These are phyloP conservation scores for Jamesozyma jinghongensis DNA, from an alignment of 805 yeast species.

Conservation along the genomic window DNA sequence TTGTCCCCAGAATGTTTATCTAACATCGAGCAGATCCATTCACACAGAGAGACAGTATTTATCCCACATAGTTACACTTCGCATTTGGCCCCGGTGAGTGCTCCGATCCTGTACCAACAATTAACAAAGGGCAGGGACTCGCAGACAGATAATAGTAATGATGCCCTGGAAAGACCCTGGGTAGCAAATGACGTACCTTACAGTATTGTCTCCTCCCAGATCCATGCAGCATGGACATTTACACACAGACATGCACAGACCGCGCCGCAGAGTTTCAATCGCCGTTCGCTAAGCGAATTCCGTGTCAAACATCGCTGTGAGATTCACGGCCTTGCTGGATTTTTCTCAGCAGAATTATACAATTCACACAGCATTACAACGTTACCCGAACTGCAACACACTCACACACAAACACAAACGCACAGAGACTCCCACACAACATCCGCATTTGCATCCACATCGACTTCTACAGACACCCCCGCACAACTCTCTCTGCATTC, in stretches of 20 bases:
- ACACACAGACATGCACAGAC: too few species aligned
- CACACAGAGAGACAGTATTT: slow-evolving; percentile 39
- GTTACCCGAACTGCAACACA: too few species aligned
- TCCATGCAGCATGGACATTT: slow-evolving; percentile 53
- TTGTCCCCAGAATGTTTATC: slow-evolving; percentile 73
- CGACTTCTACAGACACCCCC: too few species aligned
- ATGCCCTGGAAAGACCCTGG: slow-evolving; percentile 37
- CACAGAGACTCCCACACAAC: too few species aligned
- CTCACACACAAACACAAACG: too few species aligned
- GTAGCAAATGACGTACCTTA: slow-evolving; percentile 36
- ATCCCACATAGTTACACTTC: slow-evolving; percentile 56
- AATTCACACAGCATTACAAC: slow-evolving; percentile 15
- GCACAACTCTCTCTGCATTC: too few species aligned
- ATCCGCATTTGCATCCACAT: too few species aligned
- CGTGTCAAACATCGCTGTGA: slow-evolving; percentile 41
- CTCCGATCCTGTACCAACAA: slow-evolving; percentile 42
- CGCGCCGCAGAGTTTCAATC: too few species aligned
- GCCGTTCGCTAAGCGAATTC: slow-evolving; percentile 32
- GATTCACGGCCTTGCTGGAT: slow-evolving; percentile 69
- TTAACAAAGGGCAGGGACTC: slow-evolving; percentile 11
- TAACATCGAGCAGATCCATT: slow-evolving; percentile 35
- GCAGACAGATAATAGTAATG: too few species aligned
- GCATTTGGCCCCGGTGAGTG: slow-evolving; percentile 55
- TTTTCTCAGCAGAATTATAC: slow-evolving; percentile 62
- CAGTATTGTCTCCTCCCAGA: slow-evolving; percentile 38